These are phyloP conservation scores for Kwoniella newhampshirensis DNA, from an alignment of 768 basidiomycete genomes.

Conservation along the genomic window DNA sequence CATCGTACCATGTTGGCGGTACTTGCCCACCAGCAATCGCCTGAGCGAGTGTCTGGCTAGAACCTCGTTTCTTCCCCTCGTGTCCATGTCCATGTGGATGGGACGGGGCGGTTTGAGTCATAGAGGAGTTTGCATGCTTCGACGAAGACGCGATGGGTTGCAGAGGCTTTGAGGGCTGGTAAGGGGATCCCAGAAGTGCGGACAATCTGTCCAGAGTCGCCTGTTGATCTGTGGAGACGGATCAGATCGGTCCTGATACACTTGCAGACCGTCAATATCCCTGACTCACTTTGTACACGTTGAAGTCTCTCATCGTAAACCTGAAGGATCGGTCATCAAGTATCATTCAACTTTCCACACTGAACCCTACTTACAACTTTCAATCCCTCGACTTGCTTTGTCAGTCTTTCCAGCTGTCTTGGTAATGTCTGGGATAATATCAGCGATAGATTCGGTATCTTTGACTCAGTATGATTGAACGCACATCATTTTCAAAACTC, in stretches of 20 bases:
- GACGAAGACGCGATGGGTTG: constrained; percentile 35
- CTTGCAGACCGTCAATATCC: no score
- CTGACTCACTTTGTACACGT: constrained; percentile 37
- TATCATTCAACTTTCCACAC: background rate
- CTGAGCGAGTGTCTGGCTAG: constrained; percentile 18
- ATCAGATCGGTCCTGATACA: no score
- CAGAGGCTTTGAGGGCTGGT: constrained; percentile 58
- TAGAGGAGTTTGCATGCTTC: background rate
- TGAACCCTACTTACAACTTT: constrained; percentile 23
- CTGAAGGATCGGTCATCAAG: constrained; percentile 19
- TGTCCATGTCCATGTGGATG: background rate
- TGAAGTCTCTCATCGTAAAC: constrained; percentile 36
- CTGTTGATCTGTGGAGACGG: constrained; percentile 55
- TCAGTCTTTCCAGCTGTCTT: constrained; percentile 65
- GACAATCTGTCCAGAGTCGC: constrained; percentile 79
- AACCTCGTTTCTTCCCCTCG: constrained; percentile 8
- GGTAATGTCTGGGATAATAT: constrained; percentile 69
- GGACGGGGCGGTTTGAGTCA: constrained; percentile 21
- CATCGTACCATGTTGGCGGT: constrained; percentile 32
- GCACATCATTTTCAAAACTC: constrained; percentile 51
- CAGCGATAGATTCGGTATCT: background rate
- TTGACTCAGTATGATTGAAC: background rate
- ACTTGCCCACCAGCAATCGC: constrained; percentile 13
- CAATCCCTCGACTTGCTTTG: constrained; percentile 70
- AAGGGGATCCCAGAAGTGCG: constrained; percentile 72